Percentiles rank a stretch among this genome's conserved stretches.
phyloP scores from a whole-genome alignment of 257 asterid genomes.

The Petrea volubilis region DNA sequence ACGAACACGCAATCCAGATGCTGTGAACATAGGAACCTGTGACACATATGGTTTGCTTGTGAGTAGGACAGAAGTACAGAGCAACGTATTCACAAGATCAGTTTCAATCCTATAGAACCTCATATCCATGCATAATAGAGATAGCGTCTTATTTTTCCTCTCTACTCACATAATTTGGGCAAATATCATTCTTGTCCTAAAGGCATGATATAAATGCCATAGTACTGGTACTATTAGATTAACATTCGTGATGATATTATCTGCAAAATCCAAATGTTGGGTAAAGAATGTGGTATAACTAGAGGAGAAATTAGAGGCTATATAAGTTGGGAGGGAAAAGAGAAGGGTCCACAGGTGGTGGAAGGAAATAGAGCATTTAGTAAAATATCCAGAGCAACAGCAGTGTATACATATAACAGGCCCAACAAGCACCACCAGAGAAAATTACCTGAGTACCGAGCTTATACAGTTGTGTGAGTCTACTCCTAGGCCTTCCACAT shows the following conservation, averaged over 20 bases:
- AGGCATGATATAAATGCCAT: background rate
- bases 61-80: constrained; percentile 22
- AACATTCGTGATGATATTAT: background rate
- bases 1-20: constrained; percentile 97
- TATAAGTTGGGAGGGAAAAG: background rate
- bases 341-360: background rate
- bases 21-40: constrained; percentile 99
- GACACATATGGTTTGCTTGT: constrained; percentile 23
- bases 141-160: background rate
- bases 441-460: background rate
- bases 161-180: background rate
- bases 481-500: constrained; percentile 3
- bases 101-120: background rate
- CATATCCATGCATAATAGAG: background rate
- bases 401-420: background rate
- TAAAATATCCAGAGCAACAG: too few species aligned
- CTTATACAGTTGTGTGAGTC: background rate
- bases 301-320: background rate
- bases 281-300: background rate
- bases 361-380: too few species aligned
- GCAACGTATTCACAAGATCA: background rate
- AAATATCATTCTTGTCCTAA: background rate
- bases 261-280: background rate
- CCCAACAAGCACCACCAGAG: background rate
- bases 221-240: background rate